These are phyloP conservation scores for Chlorella sp. DNA, from an alignment of 139 green algal species.

Conservation along the genomic window DNA sequence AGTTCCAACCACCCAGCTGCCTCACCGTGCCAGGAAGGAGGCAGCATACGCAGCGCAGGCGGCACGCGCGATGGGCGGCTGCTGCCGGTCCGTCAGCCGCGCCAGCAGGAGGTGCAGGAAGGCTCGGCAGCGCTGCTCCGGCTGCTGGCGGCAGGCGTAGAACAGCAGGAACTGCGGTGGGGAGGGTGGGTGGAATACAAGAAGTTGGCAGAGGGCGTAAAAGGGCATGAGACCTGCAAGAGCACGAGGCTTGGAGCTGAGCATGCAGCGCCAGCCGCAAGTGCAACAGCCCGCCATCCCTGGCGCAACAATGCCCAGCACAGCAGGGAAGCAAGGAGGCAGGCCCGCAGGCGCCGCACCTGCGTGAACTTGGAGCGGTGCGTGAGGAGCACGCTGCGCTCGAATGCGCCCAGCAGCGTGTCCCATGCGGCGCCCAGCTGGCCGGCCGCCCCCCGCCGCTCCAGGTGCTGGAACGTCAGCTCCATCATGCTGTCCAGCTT, in stretches of 20 bases:
- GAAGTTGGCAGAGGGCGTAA: too few relatives aligned
- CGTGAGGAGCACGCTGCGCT: conserved; percentile 80
- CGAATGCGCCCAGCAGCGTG: conserved; percentile 75
- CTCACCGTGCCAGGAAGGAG: conserved; percentile 80
- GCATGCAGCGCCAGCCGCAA: too few relatives aligned
- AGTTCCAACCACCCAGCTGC: too few relatives aligned
- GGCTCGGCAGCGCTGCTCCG: conserved; percentile 50
- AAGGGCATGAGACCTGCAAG: too few relatives aligned
- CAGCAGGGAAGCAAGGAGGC: too few relatives aligned
- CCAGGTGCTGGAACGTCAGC: conserved; percentile 80
- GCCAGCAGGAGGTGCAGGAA: conserved; percentile 69
- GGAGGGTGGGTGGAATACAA: too few relatives aligned
- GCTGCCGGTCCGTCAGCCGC: conserved; percentile 59
- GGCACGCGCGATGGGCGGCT: conserved; percentile 70
- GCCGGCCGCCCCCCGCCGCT: conserved; percentile 42
- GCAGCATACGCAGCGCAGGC: conserved; percentile 87
- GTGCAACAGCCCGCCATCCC: too few relatives aligned
- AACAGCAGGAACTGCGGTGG: conserved; percentile 77
- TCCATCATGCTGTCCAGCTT: conserved; percentile 94
- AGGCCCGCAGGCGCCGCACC: too few relatives aligned
- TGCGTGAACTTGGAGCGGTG: conserved; percentile 95
- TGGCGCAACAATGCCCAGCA: too few relatives aligned
- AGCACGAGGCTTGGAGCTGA: too few relatives aligned
- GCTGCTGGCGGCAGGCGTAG: conserved; percentile 56
- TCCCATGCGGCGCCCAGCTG: conserved; percentile 68